Conservation (phyloP, 495 filamentous ascomycete species). For the Penicillium tannophilum region DNA sequence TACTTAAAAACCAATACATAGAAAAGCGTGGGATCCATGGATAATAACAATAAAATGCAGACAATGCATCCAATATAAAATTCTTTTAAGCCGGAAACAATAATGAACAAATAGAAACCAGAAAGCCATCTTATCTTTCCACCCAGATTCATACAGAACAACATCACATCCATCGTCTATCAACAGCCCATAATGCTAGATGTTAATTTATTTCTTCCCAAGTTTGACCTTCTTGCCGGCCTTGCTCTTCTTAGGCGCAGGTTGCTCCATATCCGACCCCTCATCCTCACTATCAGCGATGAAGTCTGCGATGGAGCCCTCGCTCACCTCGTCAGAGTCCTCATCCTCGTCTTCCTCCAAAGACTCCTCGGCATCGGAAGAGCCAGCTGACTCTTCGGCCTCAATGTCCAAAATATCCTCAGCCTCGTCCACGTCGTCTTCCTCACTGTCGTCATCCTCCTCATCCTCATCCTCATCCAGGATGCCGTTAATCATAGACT, state of each 20-base stretch:
- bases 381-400: slow-evolving; percentile 48
- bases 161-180: slow-evolving; percentile 5
- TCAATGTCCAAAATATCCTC: slow-evolving; percentile 46
- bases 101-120: slow-evolving; percentile 12
- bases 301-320: slow-evolving; percentile 48
- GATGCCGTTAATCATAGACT: slow-evolving; percentile 48
- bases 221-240: slow-evolving; percentile 40
- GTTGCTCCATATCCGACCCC: slow-evolving; percentile 37
- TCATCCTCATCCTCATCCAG: slow-evolving; percentile 43
- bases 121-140: slow-evolving; percentile 17
- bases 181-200: neutral
- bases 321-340: slow-evolving; percentile 46
- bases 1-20: neutral
- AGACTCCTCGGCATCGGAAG: slow-evolving; percentile 52
- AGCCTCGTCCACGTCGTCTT: slow-evolving; percentile 43
- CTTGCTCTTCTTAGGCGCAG: slow-evolving; percentile 43
- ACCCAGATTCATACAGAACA: slow-evolving; percentile 21
- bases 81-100: slow-evolving; percentile 12
- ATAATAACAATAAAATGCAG: slow-evolving; percentile 13
- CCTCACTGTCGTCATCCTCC: slow-evolving; percentile 43
- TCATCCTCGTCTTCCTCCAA: slow-evolving; percentile 47
- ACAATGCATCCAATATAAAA: slow-evolving; percentile 20
- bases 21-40: neutral
- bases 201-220: slow-evolving; percentile 30
- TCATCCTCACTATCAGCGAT: slow-evolving; percentile 50